Percentiles rank a stretch among this genome's conserved stretches.
Evolutionary conservation across 2,329 filamentous ascomycete species (phyloP).

Genomic region (Aspergillus neoniger): DNA sequence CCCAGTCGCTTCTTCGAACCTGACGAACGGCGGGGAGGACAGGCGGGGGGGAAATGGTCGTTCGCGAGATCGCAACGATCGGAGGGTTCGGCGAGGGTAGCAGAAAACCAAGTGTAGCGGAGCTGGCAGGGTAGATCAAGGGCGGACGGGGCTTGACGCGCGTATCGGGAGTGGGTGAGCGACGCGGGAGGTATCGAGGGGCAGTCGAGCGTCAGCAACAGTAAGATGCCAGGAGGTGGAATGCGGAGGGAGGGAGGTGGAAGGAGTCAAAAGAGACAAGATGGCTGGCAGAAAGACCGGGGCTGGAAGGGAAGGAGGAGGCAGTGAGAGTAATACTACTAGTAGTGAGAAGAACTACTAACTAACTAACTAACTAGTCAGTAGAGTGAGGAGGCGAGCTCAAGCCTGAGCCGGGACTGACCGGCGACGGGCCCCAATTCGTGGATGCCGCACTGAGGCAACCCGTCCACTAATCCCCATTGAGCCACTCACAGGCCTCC

Average conservation of each 20-base stretch:
- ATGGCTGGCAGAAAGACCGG: background rate
- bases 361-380: too few relatives aligned
- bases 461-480: background rate
- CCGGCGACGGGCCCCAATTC: background rate
- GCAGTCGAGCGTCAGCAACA: background rate
- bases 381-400: background rate
- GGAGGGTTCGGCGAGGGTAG: background rate
- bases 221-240: slow-evolving; percentile 1
- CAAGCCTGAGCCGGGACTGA: background rate
- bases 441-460: background rate
- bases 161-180: background rate
- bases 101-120: background rate
- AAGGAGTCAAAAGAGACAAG: background rate
- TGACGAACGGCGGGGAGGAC: background rate
- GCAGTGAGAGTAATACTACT: too few relatives aligned
- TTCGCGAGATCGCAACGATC: background rate
- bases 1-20: background rate
- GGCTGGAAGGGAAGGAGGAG: background rate
- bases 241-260: background rate
- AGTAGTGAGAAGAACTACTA: too few relatives aligned
- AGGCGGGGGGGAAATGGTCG: background rate
- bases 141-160: background rate
- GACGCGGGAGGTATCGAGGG: background rate
- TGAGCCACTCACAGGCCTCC: background rate
- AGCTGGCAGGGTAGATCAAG: background rate